Percentiles rank a stretch among this genome's conserved stretches.
Evolutionary conservation across 768 basidiomycete species (phyloP).

Genomic region (Phaeolepiota aurea): DNA sequence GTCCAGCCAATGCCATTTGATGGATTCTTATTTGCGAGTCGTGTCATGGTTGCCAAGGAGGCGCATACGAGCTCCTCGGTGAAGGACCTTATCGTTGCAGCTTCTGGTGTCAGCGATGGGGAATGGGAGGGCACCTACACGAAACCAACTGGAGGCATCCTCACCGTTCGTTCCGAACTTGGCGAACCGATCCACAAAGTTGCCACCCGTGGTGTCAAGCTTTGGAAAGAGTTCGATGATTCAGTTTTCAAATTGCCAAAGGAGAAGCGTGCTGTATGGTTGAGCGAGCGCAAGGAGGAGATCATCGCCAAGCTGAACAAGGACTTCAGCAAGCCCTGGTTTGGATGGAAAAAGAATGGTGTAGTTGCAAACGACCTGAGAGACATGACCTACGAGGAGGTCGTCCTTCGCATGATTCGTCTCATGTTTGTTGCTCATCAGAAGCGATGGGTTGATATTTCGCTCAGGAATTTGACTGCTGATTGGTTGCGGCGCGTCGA

Average conservation of each 20-base stretch:
- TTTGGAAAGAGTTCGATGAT: slow-evolving; percentile 99
- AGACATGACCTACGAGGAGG: slow-evolving; percentile 99
- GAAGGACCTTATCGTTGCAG: slow-evolving; percentile 94
- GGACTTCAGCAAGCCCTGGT: slow-evolving; percentile 96
- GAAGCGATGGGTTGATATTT: slow-evolving; percentile 87
- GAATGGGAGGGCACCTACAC: slow-evolving; percentile 93
- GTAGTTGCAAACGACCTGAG: slow-evolving; percentile 75
- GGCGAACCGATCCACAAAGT: slow-evolving; percentile 99
- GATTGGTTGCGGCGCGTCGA: slow-evolving; percentile 97
- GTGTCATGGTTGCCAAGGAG: slow-evolving; percentile 99
- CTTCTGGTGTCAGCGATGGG: slow-evolving; percentile 82
- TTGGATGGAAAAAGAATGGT: slow-evolving; percentile 93
- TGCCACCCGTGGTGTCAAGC: slow-evolving; percentile 91
- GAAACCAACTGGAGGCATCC: slow-evolving; percentile 91
- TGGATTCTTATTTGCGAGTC: slow-evolving; percentile 91
- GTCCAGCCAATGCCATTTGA: slow-evolving; percentile 97
- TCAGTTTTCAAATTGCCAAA: slow-evolving; percentile 92
- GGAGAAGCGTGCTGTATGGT: slow-evolving; percentile 90
- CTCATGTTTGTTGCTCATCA: slow-evolving; percentile 93
- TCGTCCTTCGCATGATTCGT: slow-evolving; percentile 82
- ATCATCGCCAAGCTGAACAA: slow-evolving; percentile 88
- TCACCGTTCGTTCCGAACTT: slow-evolving; percentile 95
- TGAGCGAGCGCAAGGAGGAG: slow-evolving; percentile 79
- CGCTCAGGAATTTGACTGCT: slow-evolving; percentile 87
- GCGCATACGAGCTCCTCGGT: slow-evolving; percentile 92